Conservation (phyloP, 1,139 yeast genomes). For the Pichia sp. region DNA sequence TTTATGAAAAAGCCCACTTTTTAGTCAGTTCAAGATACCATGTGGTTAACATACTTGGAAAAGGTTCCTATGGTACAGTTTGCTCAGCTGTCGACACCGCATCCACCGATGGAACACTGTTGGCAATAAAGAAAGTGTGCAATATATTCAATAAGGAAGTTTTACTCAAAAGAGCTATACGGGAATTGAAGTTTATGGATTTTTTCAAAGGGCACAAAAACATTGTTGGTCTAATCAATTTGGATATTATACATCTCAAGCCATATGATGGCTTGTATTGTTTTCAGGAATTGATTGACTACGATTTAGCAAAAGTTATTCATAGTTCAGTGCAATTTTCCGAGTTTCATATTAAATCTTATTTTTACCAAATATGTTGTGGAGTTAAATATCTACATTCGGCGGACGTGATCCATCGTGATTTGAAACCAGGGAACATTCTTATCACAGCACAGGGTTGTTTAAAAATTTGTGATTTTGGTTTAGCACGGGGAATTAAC, state of each 20-base stretch:
- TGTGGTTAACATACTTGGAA: conserved; percentile 60
- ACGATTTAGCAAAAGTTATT: conserved; percentile 70
- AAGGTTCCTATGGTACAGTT: conserved; percentile 88
- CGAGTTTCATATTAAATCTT: conserved; percentile 74
- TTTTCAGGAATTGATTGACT: conserved; percentile 72
- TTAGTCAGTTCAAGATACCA: conserved; percentile 59
- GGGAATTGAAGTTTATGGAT: conserved; percentile 71
- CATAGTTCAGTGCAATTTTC: conserved; percentile 70
- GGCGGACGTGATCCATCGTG: conserved; percentile 92
- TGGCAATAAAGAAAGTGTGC: conserved; percentile 76
- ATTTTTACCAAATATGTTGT: conserved; percentile 77
- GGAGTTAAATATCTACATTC: conserved; percentile 93
- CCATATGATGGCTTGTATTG: conserved; percentile 86
- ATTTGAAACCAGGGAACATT: conserved; percentile 87
- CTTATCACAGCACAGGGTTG: conserved; percentile 95
- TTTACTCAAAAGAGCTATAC: conserved; percentile 61
- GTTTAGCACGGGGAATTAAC: conserved; percentile 74
- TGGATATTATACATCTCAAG: conserved; percentile 54
- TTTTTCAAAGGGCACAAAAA: conserved; percentile 79
- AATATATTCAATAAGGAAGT: conserved; percentile 58
- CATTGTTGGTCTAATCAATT: conserved; percentile 63
- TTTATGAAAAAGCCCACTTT: conserved; percentile 24
- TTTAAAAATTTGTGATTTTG: conserved; percentile 92
- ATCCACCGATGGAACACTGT: conserved; percentile 23
- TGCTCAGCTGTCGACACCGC: conserved; percentile 66